Evolutionary conservation across 106 monocot species (phyloP).

Genomic region (Cymbidium sinense): DNA sequence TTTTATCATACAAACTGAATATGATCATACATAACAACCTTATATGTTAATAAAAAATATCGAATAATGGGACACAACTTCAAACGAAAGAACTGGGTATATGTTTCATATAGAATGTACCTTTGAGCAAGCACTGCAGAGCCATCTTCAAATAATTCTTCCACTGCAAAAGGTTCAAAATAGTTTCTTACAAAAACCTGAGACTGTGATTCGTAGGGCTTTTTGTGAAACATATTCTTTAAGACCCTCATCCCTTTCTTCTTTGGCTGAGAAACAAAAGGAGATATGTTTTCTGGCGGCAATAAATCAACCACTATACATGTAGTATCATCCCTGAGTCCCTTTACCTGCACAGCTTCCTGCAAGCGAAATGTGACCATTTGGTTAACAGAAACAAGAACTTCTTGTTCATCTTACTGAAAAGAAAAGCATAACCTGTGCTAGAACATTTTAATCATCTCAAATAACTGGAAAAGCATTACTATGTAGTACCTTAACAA

Average conservation of each 20-base stretch:
- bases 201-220: conserved; percentile 30
- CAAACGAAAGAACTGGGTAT: not conserved
- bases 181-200: conserved; percentile 20
- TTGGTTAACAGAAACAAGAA: not conserved
- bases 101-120: conserved; percentile 5
- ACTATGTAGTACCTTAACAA: conserved; percentile 54
- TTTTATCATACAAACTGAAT: not conserved
- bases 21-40: not conserved
- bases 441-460: no score
- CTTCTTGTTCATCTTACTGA: not conserved
- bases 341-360: conserved; percentile 69
- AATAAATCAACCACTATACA: conserved; percentile 89
- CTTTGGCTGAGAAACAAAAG: conserved; percentile 29
- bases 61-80: not conserved
- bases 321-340: conserved; percentile 78
- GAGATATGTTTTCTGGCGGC: conserved; percentile 67
- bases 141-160: conserved; percentile 73
- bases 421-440: no score
- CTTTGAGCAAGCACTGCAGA: conserved; percentile 61
- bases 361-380: conserved; percentile 11
- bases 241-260: conserved; percentile 50
- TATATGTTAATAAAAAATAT: not conserved
- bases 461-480: not conserved
- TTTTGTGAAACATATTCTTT: conserved; percentile 44
- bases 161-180: conserved; percentile 44